Percentiles rank a stretch among this genome's conserved stretches.
These are phyloP conservation scores for Aureobasidium sp. DNA, from an alignment of 2,329 filamentous ascomycete species.

Conservation along the genomic window DNA sequence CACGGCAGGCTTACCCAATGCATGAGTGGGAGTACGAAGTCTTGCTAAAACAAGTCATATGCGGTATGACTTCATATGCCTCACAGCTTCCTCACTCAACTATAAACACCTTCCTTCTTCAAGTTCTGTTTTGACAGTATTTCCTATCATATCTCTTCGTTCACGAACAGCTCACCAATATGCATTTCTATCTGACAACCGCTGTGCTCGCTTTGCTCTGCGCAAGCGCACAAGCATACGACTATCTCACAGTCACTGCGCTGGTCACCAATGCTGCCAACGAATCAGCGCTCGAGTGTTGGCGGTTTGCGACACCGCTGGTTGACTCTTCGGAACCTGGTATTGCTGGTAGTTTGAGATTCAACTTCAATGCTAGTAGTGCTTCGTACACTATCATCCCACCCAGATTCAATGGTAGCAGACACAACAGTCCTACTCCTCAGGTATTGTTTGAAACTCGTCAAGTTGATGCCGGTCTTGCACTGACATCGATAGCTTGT, in stretches of 20 bases:
- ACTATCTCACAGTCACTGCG: conserved; percentile 26
- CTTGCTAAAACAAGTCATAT: neutral
- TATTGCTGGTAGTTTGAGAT: conserved; percentile 20
- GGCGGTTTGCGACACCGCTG: conserved; percentile 26
- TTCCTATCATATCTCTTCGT: neutral
- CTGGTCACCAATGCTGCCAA: conserved; percentile 26
- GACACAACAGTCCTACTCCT: conserved; percentile 28
- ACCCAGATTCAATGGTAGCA: conserved; percentile 27
- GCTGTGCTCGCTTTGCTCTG: neutral
- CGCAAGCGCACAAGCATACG: neutral
- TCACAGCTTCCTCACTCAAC: neutral
- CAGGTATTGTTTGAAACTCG: conserved; percentile 19
- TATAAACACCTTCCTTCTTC: neutral
- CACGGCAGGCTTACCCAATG: neutral
- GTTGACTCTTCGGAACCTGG: conserved; percentile 23
- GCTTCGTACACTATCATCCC: conserved; percentile 27
- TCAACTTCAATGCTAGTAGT: conserved; percentile 22
- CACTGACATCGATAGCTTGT: conserved; percentile 21
- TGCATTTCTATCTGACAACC: neutral
- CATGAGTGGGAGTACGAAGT: neutral
- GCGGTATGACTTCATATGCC: neutral
- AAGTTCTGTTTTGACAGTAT: neutral
- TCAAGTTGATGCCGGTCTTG: neutral
- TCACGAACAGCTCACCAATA: neutral
- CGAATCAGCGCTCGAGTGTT: conserved; percentile 29